Evolutionary conservation across 768 basidiomycete genomes (phyloP).

Genomic region (Boletus eberwhitei): DNA sequence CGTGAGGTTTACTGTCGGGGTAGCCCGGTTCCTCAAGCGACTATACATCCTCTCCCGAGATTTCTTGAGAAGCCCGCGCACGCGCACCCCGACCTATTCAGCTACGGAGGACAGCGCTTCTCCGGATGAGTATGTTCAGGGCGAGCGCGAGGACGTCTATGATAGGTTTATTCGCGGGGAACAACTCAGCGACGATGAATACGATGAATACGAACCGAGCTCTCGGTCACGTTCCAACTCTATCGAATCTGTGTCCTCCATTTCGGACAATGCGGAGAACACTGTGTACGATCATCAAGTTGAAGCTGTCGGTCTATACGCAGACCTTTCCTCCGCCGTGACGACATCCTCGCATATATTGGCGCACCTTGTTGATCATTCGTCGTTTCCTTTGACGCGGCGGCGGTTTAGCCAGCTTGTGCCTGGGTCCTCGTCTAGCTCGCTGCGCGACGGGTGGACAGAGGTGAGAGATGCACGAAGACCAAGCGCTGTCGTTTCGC

Average conservation of each 20-base stretch:
- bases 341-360: constrained; percentile 44
- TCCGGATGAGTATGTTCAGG: constrained; percentile 5
- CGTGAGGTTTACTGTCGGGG: constrained; percentile 30
- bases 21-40: constrained; percentile 27
- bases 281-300: constrained; percentile 24
- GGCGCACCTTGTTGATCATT: constrained; percentile 49
- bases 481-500: constrained; percentile 16
- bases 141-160: constrained; percentile 40
- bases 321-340: constrained; percentile 46
- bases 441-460: constrained; percentile 24
- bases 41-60: constrained; percentile 15
- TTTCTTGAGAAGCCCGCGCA: constrained; percentile 17
- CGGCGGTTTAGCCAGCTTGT: constrained; percentile 42
- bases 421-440: constrained; percentile 14
- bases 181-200: constrained; percentile 47
- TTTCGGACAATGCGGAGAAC: constrained; percentile 31
- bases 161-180: constrained; percentile 61
- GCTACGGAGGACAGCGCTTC: constrained; percentile 3
- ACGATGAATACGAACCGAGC: constrained; percentile 35
- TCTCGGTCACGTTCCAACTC: constrained; percentile 21
- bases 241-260: constrained; percentile 22
- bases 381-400: constrained; percentile 48
- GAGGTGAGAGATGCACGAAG: constrained; percentile 29
- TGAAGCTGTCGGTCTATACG: constrained; percentile 50
- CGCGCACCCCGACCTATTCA: constrained; percentile 2